These are phyloP conservation scores for Penstemon davidsonii DNA, from an alignment of 257 asterid species.

Conservation along the genomic window DNA sequence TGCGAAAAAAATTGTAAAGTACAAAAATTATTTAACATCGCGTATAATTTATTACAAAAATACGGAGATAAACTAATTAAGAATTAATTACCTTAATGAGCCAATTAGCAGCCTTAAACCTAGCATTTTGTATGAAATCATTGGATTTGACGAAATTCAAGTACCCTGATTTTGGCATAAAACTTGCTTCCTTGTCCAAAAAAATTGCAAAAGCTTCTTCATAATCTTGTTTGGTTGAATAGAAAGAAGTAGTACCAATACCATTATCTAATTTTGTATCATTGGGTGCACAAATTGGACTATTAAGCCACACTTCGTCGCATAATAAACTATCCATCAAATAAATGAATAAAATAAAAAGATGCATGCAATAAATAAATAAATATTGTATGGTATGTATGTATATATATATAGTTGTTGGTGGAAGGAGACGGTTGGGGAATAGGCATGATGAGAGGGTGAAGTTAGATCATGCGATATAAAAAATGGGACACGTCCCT, in stretches of 20 bases:
- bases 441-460: conserved; percentile 17
- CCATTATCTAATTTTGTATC: conserved; percentile 4
- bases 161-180: conserved; percentile 45
- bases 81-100: conserved; percentile 49
- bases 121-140: conserved; percentile 33
- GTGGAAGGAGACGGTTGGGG: conserved; percentile 13
- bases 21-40: background rate
- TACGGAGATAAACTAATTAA: background rate
- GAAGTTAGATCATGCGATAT: conserved; percentile 41
- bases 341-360: background rate
- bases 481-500: conserved; percentile 59
- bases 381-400: background rate
- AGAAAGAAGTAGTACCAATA: background rate
- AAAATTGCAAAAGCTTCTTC: conserved; percentile 36
- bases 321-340: conserved; percentile 57
- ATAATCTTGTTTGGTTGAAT: conserved; percentile 37
- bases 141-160: conserved; percentile 23
- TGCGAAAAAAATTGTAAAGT: conserved; percentile 24
- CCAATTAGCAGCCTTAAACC: conserved; percentile 54
- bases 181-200: conserved; percentile 42
- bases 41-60: background rate
- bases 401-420: conserved; percentile 18
- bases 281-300: conserved; percentile 5
- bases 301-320: conserved; percentile 59
- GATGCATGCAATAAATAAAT: conserved; percentile 11